Evolutionary conservation across 768 basidiomycete species (phyloP).

Genomic region (Termitomyces heimii): DNA sequence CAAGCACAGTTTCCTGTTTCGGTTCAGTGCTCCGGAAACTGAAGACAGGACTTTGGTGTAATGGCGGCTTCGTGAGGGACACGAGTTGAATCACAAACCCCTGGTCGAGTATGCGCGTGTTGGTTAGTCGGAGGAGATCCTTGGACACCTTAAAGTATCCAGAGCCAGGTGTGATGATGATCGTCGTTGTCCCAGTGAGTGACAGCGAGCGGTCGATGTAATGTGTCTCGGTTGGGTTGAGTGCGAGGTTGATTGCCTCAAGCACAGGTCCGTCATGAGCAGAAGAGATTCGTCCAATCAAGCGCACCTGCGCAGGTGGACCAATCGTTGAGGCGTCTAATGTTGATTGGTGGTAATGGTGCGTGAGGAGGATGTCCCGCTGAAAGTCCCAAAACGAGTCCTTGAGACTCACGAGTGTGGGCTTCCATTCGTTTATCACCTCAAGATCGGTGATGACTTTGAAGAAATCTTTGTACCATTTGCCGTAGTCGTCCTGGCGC

Average conservation of each 20-base stretch:
- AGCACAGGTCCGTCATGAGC: constrained; percentile 96
- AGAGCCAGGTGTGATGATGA: constrained; percentile 89
- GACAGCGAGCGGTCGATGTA: constrained; percentile 94
- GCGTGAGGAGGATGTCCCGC: constrained; percentile 83
- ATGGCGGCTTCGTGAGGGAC: constrained; percentile 82
- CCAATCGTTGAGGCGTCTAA: constrained; percentile 36
- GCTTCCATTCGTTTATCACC: constrained; percentile 81
- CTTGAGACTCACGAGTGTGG: constrained; percentile 81
- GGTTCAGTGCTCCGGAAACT: constrained; percentile 73
- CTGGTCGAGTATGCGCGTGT: constrained; percentile 89
- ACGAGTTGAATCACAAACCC: constrained; percentile 89
- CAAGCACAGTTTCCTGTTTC: constrained; percentile 32
- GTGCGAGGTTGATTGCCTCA: constrained; percentile 87
- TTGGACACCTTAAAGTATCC: constrained; percentile 93
- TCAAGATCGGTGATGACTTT: constrained; percentile 94
- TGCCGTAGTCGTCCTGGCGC: constrained; percentile 63
- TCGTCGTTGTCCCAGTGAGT: constrained; percentile 77
- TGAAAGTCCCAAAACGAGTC: constrained; percentile 89
- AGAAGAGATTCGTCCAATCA: constrained; percentile 74
- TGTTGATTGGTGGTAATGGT: constrained; percentile 76
- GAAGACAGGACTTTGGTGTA: constrained; percentile 92
- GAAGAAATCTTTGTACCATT: constrained; percentile 94
- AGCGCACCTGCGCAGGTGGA: constrained; percentile 51
- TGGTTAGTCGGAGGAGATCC: constrained; percentile 83
- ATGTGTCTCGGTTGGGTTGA: constrained; percentile 91